Conservation (phyloP, 2,329 filamentous ascomycete species). For the Blumeria hordei region DNA sequence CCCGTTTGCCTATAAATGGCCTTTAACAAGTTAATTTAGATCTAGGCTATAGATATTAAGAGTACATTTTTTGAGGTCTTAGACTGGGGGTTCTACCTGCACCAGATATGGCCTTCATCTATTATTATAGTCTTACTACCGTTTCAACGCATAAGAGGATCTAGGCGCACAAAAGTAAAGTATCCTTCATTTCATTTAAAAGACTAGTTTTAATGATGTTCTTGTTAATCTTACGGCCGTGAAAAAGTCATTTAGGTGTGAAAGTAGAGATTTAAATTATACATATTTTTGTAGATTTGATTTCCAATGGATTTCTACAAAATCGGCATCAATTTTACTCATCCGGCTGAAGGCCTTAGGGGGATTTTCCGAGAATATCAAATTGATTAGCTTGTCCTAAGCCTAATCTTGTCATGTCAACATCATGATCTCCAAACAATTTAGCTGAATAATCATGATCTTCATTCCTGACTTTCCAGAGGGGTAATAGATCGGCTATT, state of each 20-base stretch:
- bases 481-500: constrained; percentile 5
- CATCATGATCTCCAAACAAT: not conserved
- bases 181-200: not conserved
- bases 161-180: too few species aligned
- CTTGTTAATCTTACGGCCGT: not conserved
- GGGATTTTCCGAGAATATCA: not conserved
- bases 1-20: too few species aligned
- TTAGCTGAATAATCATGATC: too few species aligned
- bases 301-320: not conserved
- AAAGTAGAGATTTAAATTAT: not conserved
- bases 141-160: too few species aligned
- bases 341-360: not conserved
- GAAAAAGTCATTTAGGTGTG: not conserved
- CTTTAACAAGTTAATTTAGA: too few species aligned
- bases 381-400: constrained; percentile 11
- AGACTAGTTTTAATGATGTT: not conserved
- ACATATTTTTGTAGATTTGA: not conserved
- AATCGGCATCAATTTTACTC: not conserved
- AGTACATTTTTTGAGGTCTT: too few species aligned
- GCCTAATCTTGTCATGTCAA: constrained; percentile 9
- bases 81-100: too few species aligned
- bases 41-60: too few species aligned
- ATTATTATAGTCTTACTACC: too few species aligned
- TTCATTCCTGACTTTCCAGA: not conserved
- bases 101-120: too few species aligned